A percentile compares a stretch with the other conserved stretches of the same genome.
phyloP scores from a whole-genome alignment of 1,284 basidiomycete species.

The Tranzscheliella williamsii region DNA sequence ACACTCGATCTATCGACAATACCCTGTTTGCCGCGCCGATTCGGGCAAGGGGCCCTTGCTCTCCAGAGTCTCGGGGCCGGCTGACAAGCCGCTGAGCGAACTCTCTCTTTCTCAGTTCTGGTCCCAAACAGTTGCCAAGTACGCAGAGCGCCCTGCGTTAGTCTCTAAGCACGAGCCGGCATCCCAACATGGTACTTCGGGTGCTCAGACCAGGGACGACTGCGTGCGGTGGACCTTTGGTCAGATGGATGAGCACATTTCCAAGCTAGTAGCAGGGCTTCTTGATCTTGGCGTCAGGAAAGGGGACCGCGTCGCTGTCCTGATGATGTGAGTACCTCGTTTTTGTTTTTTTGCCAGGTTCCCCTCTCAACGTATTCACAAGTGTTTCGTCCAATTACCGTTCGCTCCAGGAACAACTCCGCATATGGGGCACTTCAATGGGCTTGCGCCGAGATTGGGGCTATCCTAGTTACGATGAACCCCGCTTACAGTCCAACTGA shows the following conservation, averaged over 20 bases:
- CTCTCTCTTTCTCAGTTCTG: constrained; percentile 73
- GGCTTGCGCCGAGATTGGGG: constrained; percentile 78
- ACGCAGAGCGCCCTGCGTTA: constrained; percentile 69
- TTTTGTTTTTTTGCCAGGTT: too few species aligned
- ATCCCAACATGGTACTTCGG: constrained; percentile 66
- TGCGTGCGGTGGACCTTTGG: constrained; percentile 76
- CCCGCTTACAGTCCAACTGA: constrained; percentile 77
- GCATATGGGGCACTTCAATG: constrained; percentile 79
- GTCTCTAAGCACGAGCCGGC: constrained; percentile 70
- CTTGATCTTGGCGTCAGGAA: constrained; percentile 70
- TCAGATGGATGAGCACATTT: constrained; percentile 72
- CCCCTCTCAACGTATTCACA: too few species aligned
- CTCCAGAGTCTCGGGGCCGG: constrained; percentile 65
- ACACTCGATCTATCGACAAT: neutral
- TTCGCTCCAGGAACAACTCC: constrained; percentile 62
- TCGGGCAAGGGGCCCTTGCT: constrained; percentile 15
- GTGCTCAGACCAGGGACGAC: constrained; percentile 8
- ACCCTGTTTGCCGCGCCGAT: constrained; percentile 1
- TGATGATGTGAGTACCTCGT: constrained; percentile 67
- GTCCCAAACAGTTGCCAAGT: constrained; percentile 66
- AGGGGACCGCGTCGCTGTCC: constrained; percentile 77
- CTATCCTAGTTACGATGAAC: constrained; percentile 78
- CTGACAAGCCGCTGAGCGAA: constrained; percentile 68
- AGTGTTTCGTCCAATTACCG: neutral
- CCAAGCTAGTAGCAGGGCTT: constrained; percentile 73